These are phyloP conservation scores for Fragaria nilgerrensis DNA, from an alignment of 306 rosid genomes.

Conservation along the genomic window DNA sequence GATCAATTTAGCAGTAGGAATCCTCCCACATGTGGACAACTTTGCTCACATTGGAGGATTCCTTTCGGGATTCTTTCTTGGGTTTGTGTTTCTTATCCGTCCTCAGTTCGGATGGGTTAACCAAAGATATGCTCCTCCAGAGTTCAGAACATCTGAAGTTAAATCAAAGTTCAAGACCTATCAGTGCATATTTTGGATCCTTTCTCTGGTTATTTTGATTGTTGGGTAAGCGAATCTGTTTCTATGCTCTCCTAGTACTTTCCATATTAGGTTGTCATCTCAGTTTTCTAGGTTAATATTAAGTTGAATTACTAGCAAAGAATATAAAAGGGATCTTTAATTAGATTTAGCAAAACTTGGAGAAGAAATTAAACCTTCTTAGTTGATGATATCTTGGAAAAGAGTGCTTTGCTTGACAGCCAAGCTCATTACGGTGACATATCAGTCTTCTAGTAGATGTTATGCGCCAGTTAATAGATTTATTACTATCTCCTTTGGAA, in stretches of 20 bases:
- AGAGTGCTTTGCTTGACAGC: background rate
- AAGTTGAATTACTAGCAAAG: background rate
- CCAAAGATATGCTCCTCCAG: slow-evolving; percentile 56
- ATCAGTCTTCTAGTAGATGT: background rate
- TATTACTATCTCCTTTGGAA: background rate
- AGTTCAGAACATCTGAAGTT: slow-evolving; percentile 37
- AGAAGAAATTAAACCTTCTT: background rate
- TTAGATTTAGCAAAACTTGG: background rate
- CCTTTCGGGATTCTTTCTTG: slow-evolving; percentile 80
- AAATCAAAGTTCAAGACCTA: slow-evolving; percentile 72
- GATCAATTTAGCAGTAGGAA: slow-evolving; percentile 85
- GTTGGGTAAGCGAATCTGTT: slow-evolving; percentile 60
- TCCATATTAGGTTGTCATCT: background rate
- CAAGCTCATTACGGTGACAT: background rate
- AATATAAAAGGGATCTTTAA: background rate
- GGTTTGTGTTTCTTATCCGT: slow-evolving; percentile 91
- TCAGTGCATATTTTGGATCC: slow-evolving; percentile 76
- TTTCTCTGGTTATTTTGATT: slow-evolving; percentile 65
- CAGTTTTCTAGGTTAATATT: background rate
- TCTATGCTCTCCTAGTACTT: background rate
- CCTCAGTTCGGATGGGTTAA: slow-evolving; percentile 94
- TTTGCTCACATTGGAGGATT: slow-evolving; percentile 99
- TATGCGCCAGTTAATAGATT: background rate
- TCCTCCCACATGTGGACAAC: slow-evolving; percentile 94
- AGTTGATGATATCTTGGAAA: background rate